phyloP scores from a whole-genome alignment of 2,329 filamentous ascomycete species.

The Paecilomyces variotii region DNA sequence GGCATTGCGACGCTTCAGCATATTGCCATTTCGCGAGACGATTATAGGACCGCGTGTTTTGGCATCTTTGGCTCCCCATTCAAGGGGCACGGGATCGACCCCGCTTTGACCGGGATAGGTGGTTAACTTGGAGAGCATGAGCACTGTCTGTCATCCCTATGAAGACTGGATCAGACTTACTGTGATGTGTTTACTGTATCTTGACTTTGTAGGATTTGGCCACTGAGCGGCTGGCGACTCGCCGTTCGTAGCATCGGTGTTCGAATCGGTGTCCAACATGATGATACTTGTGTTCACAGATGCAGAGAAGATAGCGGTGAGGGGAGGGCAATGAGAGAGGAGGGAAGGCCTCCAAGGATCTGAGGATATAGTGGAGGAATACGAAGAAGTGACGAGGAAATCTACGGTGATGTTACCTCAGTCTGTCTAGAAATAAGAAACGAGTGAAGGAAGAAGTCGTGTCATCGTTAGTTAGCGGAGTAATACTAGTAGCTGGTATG shows the following conservation, averaged over 20 bases:
- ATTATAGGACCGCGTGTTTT: conserved; percentile 75
- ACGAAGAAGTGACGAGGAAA: conserved; percentile 3
- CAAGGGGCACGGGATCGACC: conserved; percentile 80
- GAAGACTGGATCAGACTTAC: conserved; percentile 12
- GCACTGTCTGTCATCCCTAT: neutral
- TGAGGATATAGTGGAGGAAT: neutral
- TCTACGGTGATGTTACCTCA: conserved; percentile 29
- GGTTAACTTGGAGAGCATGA: conserved; percentile 41
- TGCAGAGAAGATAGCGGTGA: neutral
- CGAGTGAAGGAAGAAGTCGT: neutral
- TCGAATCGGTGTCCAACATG: conserved; percentile 17
- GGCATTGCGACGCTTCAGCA: conserved; percentile 37
- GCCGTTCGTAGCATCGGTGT: conserved; percentile 6
- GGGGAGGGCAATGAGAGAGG: neutral
- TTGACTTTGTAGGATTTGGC: conserved; percentile 14
- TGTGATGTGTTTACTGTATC: conserved; percentile 28
- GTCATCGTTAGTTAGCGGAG: neutral
- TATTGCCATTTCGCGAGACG: conserved; percentile 46
- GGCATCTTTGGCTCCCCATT: conserved; percentile 77
- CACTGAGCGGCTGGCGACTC: conserved; percentile 13
- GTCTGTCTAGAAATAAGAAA: conserved; percentile 18
- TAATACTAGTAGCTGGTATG: neutral
- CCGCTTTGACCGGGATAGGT: conserved; percentile 93
- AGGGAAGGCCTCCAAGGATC: conserved; percentile 1
- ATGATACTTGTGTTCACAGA: conserved; percentile 5